Evolutionary conservation across 495 filamentous ascomycete species (phyloP).

Genomic region (Terfezia boudieri): DNA sequence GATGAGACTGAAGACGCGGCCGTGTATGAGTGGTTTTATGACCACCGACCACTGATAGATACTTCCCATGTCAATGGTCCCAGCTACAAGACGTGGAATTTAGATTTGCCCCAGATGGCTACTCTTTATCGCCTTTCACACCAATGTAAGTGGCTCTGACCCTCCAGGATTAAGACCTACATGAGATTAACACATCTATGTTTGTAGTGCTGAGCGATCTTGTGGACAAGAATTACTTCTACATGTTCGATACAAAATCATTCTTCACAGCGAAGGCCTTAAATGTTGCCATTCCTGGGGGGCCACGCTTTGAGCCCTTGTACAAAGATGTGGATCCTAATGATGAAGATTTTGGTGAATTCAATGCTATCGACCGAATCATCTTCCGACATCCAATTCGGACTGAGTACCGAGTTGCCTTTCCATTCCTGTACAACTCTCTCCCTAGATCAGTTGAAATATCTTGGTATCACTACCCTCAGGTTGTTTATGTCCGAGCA

Average conservation of each 20-base stretch:
- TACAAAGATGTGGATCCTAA: conserved; percentile 99
- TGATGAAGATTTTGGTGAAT: conserved; percentile 98
- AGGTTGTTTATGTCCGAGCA: conserved; percentile 70
- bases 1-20: conserved; percentile 86
- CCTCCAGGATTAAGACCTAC: background rate
- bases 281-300: conserved; percentile 91
- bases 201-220: conserved; percentile 54
- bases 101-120: conserved; percentile 88
- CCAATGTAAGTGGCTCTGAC: conserved; percentile 21
- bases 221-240: conserved; percentile 90
- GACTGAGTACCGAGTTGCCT: conserved; percentile 88
- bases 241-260: conserved; percentile 91
- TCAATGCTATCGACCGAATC: conserved; percentile 98
- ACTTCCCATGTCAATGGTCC: conserved; percentile 89
- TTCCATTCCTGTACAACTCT: conserved; percentile 89
- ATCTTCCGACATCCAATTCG: conserved; percentile 93
- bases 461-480: conserved; percentile 83
- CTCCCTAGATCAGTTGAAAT: conserved; percentile 84
- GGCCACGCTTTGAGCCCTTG: conserved; percentile 87
- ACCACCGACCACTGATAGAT: conserved; percentile 76
- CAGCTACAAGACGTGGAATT: conserved; percentile 92
- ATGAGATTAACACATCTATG: background rate
- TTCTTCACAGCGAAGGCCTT: conserved; percentile 93
- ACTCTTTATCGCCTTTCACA: conserved; percentile 80
- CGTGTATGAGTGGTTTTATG: conserved; percentile 94